Base-by-base conservation (phyloP, 1,284 basidiomycete genomes). In the Cryptococcus sp. region DNA sequence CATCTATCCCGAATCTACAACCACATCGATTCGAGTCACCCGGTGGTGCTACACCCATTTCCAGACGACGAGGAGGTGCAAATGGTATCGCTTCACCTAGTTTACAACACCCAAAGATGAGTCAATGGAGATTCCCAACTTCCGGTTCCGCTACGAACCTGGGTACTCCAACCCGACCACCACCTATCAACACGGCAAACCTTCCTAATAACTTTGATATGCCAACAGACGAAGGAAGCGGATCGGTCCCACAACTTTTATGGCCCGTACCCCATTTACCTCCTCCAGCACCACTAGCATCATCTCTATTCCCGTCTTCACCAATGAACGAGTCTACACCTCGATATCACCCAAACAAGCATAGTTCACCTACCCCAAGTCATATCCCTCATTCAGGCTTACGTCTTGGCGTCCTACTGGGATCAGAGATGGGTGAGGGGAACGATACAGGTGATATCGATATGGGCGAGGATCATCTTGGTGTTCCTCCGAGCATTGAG, bases 101-200 rank as follows among this genome's bases (percentile, higher is more conserved):
- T 14, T 63, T 62, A 8, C 57, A 64, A 42, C 68, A 71, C 51
- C 67, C 70, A 0, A 57, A 65, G 3, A 74, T 74, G 67, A 59
- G 66, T 45, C 55, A 55, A 15, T 74, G 72, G 72, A 58, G 69
- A 33, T 74, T 74, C 62, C 72, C 71, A 1, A 63, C 65, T 4
- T 32, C 11, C 34, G 38, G 15, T 36, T 31, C 10, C 32, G 3
- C 31, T 23, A n/a, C 52, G 11, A 46, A 51, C 31, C 46, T 52
- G 52, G 58, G 56, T 23, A 66, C 64, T 5, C 64, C 64, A 2
- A 66, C 64, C 5, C 52, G 49, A 42, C 48, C 53, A 8, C 51
- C 56, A 10, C 57, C 57, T 6, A 54, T 58, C 57, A 58, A 53
- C 47, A 56, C 51, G 10, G 35, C 49, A 8, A 53, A 38, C 45